Percentiles rank a stretch among this genome's conserved stretches.
Conservation (phyloP, 2,329 filamentous ascomycete species). For the Aschersonia sp. region DNA sequence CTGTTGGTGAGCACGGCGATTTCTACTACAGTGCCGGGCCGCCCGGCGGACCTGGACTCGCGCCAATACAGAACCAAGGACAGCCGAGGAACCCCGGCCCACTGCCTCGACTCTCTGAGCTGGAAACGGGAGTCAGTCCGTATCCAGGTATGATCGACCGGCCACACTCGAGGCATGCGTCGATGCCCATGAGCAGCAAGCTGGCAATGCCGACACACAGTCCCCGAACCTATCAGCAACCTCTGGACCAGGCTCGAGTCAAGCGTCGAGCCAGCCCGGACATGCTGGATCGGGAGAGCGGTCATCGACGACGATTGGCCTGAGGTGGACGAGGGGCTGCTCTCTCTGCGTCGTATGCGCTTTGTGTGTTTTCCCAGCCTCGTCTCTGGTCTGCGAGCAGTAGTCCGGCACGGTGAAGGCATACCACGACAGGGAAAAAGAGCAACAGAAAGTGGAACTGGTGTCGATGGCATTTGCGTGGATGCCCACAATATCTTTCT, state of each 20-base stretch:
- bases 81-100: conserved; percentile 26
- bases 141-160: conserved; percentile 36
- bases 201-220: conserved; percentile 18
- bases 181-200: conserved; percentile 15
- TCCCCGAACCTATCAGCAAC: conserved; percentile 18
- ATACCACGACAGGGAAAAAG: too few species aligned
- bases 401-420: too few species aligned
- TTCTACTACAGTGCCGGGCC: conserved; percentile 16
- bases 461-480: too few species aligned
- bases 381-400: neutral
- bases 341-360: too few species aligned
- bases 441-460: too few species aligned
- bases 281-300: conserved; percentile 27
- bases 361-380: neutral
- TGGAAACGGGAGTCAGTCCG: conserved; percentile 48
- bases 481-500: too few species aligned
- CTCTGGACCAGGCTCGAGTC: conserved; percentile 23
- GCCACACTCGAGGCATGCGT: conserved; percentile 14
- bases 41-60: conserved; percentile 29
- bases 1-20: conserved; percentile 15
- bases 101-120: conserved; percentile 46
- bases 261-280: conserved; percentile 41
- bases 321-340: neutral
- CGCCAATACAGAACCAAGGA: conserved; percentile 35
- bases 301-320: conserved; percentile 23